Percentiles rank a stretch among this genome's conserved stretches.
Conservation (phyloP, 371 early-diverging fungal genomes). For the Fennellomyces sp. region DNA sequence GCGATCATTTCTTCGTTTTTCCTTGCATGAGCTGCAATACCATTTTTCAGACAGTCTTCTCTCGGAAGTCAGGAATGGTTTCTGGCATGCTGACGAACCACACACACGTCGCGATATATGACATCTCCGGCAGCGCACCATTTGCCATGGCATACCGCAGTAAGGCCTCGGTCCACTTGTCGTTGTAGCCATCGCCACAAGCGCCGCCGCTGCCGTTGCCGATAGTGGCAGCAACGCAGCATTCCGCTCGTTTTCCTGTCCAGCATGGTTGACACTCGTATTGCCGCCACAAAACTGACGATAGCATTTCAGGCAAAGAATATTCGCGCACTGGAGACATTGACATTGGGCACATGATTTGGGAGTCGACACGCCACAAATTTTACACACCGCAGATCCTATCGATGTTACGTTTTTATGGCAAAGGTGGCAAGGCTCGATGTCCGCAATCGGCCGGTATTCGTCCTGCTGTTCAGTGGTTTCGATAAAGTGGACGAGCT, state of each 20-base stretch:
- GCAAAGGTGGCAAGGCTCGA: conserved; percentile 12
- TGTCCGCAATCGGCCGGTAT: not conserved
- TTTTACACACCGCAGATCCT: not conserved
- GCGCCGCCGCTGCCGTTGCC: not conserved
- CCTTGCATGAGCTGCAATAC: conserved; percentile 1
- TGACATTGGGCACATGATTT: conserved; percentile 13
- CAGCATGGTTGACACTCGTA: not conserved
- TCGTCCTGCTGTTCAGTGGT: not conserved
- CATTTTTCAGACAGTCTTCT: not conserved
- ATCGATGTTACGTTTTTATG: conserved; percentile 10
- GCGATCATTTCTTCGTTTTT: conserved; percentile 1
- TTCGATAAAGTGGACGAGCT: conserved; percentile 6
- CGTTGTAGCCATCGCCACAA: not conserved
- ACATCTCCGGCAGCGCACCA: conserved; percentile 5
- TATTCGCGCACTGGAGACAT: conserved; percentile 7
- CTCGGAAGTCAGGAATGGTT: conserved; percentile 1
- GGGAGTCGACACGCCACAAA: conserved; percentile 6
- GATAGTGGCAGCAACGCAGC: not conserved
- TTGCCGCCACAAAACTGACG: not conserved
- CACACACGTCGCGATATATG: conserved; percentile 8
- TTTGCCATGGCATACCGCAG: conserved; percentile 1
- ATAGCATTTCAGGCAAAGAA: conserved; percentile 6
- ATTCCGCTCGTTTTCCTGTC: not conserved
- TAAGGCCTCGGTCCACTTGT: not conserved
- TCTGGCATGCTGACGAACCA: not conserved